Percentiles rank a stretch among this genome's conserved stretches.
Evolutionary conservation across 805 yeast species (phyloP).

Genomic region (Nadsonia fulvescens): DNA sequence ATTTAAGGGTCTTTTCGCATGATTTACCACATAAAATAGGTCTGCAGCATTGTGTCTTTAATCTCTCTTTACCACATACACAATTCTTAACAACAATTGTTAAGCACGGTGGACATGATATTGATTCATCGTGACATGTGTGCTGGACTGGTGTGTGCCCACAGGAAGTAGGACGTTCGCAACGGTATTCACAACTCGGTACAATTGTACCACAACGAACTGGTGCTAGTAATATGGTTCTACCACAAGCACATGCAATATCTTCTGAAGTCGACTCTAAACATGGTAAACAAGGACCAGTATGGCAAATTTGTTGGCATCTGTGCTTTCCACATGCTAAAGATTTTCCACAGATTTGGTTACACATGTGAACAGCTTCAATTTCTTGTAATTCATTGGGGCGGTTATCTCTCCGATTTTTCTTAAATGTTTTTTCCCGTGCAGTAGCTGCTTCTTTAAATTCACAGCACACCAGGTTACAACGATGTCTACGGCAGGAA

Average conservation of each 20-base stretch:
- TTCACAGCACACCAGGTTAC: conserved; percentile 50
- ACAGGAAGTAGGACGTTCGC: conserved; percentile 38
- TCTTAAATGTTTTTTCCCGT: conserved; percentile 32
- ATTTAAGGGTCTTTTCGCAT: conserved; percentile 33
- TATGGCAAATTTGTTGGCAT: conserved; percentile 57
- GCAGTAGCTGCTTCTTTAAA: conserved; percentile 42
- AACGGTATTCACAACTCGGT: conserved; percentile 48
- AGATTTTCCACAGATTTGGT: conserved; percentile 41
- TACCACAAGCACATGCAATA: conserved; percentile 63
- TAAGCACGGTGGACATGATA: conserved; percentile 64
- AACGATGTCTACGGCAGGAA: conserved; percentile 70
- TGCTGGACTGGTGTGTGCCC: conserved; percentile 57
- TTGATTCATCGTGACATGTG: conserved; percentile 51
- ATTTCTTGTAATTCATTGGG: conserved; percentile 34
- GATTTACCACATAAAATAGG: conserved; percentile 49
- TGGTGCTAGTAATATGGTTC: conserved; percentile 62
- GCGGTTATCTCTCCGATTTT: conserved; percentile 29
- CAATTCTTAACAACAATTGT: conserved; percentile 36
- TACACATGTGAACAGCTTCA: conserved; percentile 62
- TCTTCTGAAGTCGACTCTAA: conserved; percentile 67
- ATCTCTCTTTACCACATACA: conserved; percentile 37
- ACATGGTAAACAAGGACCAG: conserved; percentile 68
- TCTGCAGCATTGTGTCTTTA: conserved; percentile 49
- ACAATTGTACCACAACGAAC: conserved; percentile 64
- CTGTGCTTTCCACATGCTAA: conserved; percentile 50